These are phyloP conservation scores for Schrenkiella parvula DNA, from an alignment of 345 rosid species.

Conservation along the genomic window DNA sequence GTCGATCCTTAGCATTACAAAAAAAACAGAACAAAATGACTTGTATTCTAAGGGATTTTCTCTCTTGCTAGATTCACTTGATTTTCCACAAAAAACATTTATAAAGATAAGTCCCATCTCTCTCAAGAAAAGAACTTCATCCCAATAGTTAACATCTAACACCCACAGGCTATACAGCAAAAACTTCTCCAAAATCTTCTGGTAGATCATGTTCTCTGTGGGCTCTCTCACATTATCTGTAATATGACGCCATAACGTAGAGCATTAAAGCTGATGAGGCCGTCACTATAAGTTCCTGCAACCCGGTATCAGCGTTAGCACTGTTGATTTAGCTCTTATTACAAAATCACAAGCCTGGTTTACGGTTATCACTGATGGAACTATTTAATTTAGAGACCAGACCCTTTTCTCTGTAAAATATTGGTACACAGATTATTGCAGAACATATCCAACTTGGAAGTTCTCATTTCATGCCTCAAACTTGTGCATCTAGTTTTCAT, in stretches of 20 bases:
- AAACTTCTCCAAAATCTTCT: constrained; percentile 11
- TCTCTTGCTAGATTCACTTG: not conserved
- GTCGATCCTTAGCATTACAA: not conserved
- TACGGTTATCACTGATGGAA: not conserved
- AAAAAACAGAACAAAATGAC: not conserved
- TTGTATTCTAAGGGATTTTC: not conserved
- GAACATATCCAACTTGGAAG: not conserved
- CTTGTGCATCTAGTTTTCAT: not conserved
- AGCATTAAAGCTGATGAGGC: constrained; percentile 46
- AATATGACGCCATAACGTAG: constrained; percentile 48
- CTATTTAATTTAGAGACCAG: not conserved
- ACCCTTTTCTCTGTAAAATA: not conserved
- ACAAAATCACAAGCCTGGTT: not conserved
- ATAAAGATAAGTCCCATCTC: not conserved
- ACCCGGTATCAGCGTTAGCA: not conserved
- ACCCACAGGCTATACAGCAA: constrained; percentile 8
- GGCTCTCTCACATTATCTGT: constrained; percentile 35
- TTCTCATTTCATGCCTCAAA: not conserved
- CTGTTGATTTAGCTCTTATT: not conserved
- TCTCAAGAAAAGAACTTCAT: not conserved
- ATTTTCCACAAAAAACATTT: not conserved
- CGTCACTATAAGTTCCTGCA: constrained; percentile 68
- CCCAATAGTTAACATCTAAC: constrained; percentile 9
- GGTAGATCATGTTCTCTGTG: not conserved
- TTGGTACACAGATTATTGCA: not conserved